Evolutionary conservation across 148 eudicot genomes (phyloP), one percentile per base, ranked within the genome.

Genomic region (Rhododendron williamsianum): DNA sequence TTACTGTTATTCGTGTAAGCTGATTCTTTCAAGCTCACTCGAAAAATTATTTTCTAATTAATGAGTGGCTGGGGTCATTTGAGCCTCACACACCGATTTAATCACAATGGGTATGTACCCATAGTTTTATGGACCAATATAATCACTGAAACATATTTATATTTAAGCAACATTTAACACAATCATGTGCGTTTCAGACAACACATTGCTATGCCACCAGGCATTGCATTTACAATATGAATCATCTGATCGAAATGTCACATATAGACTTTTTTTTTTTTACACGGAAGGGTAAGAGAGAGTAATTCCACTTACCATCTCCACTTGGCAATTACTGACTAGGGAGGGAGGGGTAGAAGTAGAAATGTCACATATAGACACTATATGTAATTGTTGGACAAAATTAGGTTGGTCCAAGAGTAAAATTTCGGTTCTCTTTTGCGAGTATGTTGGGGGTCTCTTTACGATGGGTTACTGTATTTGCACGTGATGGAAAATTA

Each of bases 141-240:
- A 2, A 35, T 73, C 45, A 11, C 9, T 10, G 35, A 33, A 33
- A 71, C 30, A 30, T 25, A 9, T 25, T 2, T 27, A 33, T 35
- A 13, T 15, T n/a, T 30, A 45, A 72, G 25, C 33, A 12, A 46
- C 76, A 83, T 48, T 73, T 12, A 36, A 30, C 85, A 73, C 23
- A 48, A 46, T 83, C 80, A 83, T 49, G 45, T 69, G 77, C 84
- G 72, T 67, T 6, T 69, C 38, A 25, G 58, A 38, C 60, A 25
- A 23, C 77, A 82, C 60, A n/a, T 46, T 23, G 84, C 78, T 25
- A 2, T 27, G 54, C 78, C 78, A 45, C 45, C 43, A 1, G 23
- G 65, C 2, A 35, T 30, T 83, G 15, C 33, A 83, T 63, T 82
- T 43, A 41, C 43, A 51, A 11, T 51, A 65, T 8, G 41, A 83